Percentiles rank a stretch among this genome's conserved stretches.
phyloP scores from a whole-genome alignment of 2,329 filamentous ascomycete species.

The Pyrenophora teres region DNA sequence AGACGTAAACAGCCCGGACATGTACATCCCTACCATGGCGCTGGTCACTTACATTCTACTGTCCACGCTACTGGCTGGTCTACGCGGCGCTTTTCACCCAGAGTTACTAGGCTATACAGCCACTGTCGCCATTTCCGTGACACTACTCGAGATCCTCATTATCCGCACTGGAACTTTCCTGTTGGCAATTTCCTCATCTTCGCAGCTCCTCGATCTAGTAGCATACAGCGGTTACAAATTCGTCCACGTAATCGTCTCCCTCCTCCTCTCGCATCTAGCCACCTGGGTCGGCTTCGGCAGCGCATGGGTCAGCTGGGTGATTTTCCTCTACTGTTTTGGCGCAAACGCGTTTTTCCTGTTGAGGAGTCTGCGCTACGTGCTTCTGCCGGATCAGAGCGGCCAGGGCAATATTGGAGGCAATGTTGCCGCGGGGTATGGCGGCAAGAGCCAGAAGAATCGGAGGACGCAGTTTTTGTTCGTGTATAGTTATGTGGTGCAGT shows the following conservation, averaged over 20 bases:
- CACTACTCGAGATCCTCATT: conserved; percentile 85
- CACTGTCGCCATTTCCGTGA: conserved; percentile 79
- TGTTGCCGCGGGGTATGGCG: conserved; percentile 69
- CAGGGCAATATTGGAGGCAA: conserved; percentile 36
- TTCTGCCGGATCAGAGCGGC: conserved; percentile 71
- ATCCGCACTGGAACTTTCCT: conserved; percentile 93
- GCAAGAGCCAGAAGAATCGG: conserved; percentile 67
- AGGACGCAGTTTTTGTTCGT: conserved; percentile 45
- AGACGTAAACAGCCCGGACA: conserved; percentile 96
- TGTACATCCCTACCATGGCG: conserved; percentile 99
- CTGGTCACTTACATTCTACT: conserved; percentile 96
- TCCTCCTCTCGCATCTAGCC: conserved; percentile 70
- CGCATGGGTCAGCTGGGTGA: conserved; percentile 83
- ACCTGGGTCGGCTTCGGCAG: conserved; percentile 76
- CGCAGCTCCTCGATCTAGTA: conserved; percentile 88
- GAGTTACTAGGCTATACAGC: conserved; percentile 91
- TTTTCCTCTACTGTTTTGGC: conserved; percentile 89
- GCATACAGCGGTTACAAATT: conserved; percentile 99
- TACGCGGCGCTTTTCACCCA: conserved; percentile 90
- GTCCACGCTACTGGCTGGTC: conserved; percentile 84
- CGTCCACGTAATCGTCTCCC: conserved; percentile 90
- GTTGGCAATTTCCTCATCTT: conserved; percentile 89
- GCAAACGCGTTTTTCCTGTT: conserved; percentile 96
- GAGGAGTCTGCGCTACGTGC: conserved; percentile 91
- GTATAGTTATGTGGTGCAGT: conserved; percentile 88